These are phyloP conservation scores for Brassica nigra DNA, from an alignment of 345 rosid species.

Conservation along the genomic window DNA sequence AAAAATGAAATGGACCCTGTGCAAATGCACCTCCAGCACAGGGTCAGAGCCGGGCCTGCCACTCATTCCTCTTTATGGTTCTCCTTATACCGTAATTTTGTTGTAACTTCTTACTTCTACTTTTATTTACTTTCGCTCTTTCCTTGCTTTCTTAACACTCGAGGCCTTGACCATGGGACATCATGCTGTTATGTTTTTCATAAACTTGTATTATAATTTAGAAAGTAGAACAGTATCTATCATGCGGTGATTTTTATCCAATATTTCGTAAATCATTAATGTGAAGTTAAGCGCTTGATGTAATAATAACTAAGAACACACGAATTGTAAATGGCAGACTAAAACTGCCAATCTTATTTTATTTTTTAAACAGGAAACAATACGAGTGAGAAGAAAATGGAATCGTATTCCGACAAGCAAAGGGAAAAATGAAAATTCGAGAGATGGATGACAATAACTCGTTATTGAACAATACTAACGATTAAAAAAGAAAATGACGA, in stretches of 20 bases:
- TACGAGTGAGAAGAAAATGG: not conserved
- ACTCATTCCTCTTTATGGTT: constrained; percentile 11
- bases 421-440: not conserved
- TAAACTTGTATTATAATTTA: too few relatives aligned
- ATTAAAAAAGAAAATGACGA: not conserved
- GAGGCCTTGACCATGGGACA: not conserved
- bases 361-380: not conserved
- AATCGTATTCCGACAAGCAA: not conserved
- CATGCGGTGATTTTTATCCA: not conserved
- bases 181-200: not conserved
- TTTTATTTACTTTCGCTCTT: too few relatives aligned
- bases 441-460: not conserved
- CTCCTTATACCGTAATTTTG: constrained; percentile 8
- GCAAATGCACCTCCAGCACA: too few relatives aligned
- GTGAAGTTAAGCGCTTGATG: not conserved
- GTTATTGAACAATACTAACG: not conserved
- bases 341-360: not conserved
- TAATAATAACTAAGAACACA: not conserved
- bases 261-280: not conserved
- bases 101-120: not conserved
- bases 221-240: not conserved
- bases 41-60: too few relatives aligned
- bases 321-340: not conserved
- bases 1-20: too few relatives aligned
- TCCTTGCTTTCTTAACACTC: not conserved